phyloP scores from a whole-genome alignment of 1,284 basidiomycete genomes.

The Jaminaea rosea region DNA sequence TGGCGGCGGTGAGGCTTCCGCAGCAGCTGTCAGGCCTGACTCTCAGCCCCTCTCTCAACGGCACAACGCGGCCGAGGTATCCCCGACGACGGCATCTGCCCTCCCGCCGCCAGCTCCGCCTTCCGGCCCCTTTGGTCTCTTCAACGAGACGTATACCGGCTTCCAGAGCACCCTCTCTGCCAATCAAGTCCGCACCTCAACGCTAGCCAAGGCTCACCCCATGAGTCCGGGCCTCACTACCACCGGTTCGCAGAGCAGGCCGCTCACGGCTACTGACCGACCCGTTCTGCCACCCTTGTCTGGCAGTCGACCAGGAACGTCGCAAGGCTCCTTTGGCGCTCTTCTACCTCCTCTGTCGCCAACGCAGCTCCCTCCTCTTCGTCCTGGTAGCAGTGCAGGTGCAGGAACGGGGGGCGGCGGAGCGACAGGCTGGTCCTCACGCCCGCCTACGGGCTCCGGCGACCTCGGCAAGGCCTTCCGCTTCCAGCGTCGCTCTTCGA shows the following conservation, averaged over 20 bases:
- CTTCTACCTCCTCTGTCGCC: background rate
- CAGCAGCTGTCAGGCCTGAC: background rate
- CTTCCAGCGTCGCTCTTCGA: background rate
- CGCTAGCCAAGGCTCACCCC: slow-evolving; percentile 13
- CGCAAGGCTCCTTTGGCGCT: background rate
- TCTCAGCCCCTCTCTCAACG: background rate
- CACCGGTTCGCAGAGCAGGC: slow-evolving; percentile 24
- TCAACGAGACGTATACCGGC: slow-evolving; percentile 12
- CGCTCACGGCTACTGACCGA: slow-evolving; percentile 22
- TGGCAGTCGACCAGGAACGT: slow-evolving; percentile 29
- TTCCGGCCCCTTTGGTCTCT: slow-evolving; percentile 5
- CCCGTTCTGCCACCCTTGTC: slow-evolving; percentile 32
- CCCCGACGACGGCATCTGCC: background rate
- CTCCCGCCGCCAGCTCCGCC: slow-evolving; percentile 5
- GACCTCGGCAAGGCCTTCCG: background rate
- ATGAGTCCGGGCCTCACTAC: slow-evolving; percentile 15
- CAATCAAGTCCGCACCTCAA: slow-evolving; percentile 29
- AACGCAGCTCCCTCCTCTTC: background rate
- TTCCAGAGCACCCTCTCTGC: slow-evolving; percentile 30
- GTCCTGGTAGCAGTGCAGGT: background rate
- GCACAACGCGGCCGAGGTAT: background rate
- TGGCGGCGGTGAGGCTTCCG: too few species aligned
- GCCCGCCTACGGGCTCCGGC: background rate
- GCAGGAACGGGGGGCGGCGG: background rate
- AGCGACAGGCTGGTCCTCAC: too few species aligned